These are phyloP conservation scores for Gossypioides kirkii DNA, from an alignment of 345 rosid species.

Conservation along the genomic window DNA sequence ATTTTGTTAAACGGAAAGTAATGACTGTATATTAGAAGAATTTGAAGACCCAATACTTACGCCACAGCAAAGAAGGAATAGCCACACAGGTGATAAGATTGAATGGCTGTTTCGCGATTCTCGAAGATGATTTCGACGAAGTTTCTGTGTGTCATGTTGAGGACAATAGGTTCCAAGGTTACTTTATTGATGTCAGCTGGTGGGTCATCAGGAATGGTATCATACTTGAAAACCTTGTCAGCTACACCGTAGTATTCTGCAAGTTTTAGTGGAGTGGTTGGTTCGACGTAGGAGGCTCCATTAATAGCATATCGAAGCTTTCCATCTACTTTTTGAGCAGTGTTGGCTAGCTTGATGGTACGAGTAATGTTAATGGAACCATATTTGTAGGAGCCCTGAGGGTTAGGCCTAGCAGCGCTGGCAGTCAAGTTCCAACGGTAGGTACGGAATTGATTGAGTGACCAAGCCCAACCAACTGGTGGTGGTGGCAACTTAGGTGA, in stretches of 20 bases:
- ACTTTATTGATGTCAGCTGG: constrained; percentile 18
- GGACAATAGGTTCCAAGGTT: constrained; percentile 39
- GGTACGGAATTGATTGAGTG: constrained; percentile 71
- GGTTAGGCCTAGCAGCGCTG: constrained; percentile 27
- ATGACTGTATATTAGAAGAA: no score
- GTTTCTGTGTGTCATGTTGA: constrained; percentile 62
- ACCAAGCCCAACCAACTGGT: constrained; percentile 64
- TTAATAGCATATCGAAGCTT: constrained; percentile 65
- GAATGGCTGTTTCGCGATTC: constrained; percentile 65
- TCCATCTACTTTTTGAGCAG: constrained; percentile 30
- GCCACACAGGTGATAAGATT: constrained; percentile 62
- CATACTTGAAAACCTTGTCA: constrained; percentile 54
- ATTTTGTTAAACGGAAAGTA: no score
- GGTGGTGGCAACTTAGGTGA: constrained; percentile 41
- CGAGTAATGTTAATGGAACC: constrained; percentile 63
- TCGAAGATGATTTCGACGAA: constrained; percentile 72
- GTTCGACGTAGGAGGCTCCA: constrained; percentile 54
- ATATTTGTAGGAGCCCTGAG: constrained; percentile 71
- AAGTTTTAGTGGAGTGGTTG: constrained; percentile 53
- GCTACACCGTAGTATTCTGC: constrained; percentile 57
- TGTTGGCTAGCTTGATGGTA: constrained; percentile 57
- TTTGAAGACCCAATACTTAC: no score
- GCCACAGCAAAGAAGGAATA: constrained; percentile 73
- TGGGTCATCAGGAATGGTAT: constrained; percentile 43
- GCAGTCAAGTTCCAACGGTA: constrained; percentile 74